Evolutionary conservation across 108 stramenopile species (phyloP), one percentile per base, ranked within the genome.

Genomic region (Skeletonema grethae): DNA sequence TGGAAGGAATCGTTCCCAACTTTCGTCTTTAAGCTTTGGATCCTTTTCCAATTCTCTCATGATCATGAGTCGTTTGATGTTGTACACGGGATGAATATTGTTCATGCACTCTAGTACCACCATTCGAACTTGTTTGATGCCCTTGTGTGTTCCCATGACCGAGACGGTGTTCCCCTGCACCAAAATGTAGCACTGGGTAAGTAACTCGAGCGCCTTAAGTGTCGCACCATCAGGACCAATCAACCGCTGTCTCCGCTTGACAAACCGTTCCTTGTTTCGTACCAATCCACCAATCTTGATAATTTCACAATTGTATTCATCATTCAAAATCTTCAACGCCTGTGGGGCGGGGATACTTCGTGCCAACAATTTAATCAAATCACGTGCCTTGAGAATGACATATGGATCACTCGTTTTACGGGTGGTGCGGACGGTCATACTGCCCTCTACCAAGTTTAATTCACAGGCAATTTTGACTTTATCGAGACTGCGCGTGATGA

Each of bases 41-140:
- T 99, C 99, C 66, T 97, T 93, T 24, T 92, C 97, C 12, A 99
- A 85, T 80, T 99, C 99, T 50, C 93, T 86, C 82, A 96, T 94
- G 67, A 99, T 99, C 99, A 99, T 99, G 56, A 99, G 90, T 48
- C 96, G 88, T 86, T 99, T 99, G 73, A 99, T 96, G 79, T 99
- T 95, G 84, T 99, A 99, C 57, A 99, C 91, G 29, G 99, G 99
- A 74, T 99, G 99, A 18, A 99, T 90, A 77, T 99, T 99, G 43
- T 95, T 95, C 96, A 99, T 96, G 78, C 99, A 99, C 71, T 99
- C 99, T 61, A 97, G 65, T 9, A 99, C 94, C 25, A 99, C 97
- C 25, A 91, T 88, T 7, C 99, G 88, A 50, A 95, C 97, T 72
- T 96, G 92, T 77, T 99, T 99, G 31, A 99, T 72, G 93, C 95